These are phyloP conservation scores for Phytophthora quininea DNA, from an alignment of 352 stramenopile species.

Conservation along the genomic window DNA sequence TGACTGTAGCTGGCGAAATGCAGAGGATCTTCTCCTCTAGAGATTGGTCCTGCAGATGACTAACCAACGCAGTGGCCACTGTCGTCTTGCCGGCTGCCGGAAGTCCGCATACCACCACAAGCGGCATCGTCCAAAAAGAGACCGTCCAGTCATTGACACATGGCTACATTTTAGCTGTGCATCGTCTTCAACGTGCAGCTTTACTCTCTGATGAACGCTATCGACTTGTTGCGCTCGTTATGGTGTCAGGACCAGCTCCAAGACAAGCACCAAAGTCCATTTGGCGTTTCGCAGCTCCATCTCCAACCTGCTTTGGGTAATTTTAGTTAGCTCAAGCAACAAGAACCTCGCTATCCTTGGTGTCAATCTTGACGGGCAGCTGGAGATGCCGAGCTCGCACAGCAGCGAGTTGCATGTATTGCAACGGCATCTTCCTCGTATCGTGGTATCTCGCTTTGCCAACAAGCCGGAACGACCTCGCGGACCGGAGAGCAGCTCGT, in stretches of 20 bases:
- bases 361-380: too few relatives aligned
- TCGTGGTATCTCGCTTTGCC: slow-evolving; percentile 71
- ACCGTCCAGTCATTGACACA: neutral
- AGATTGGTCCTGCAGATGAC: slow-evolving; percentile 46
- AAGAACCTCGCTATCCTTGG: too few relatives aligned
- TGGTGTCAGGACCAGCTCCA: too few relatives aligned
- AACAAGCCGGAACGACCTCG: slow-evolving; percentile 49
- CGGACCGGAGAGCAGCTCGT: slow-evolving; percentile 52
- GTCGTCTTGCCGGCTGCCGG: slow-evolving; percentile 72
- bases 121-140: slow-evolving; percentile 51
- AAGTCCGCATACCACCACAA: slow-evolving; percentile 77
- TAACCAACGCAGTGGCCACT: slow-evolving; percentile 54
- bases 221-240: neutral
- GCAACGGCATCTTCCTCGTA: slow-evolving; percentile 72
- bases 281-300: neutral
- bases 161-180: neutral
- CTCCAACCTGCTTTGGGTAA: neutral
- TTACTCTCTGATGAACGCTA: neutral
- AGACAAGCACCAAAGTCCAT: too few relatives aligned
- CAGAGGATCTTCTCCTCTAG: slow-evolving; percentile 53
- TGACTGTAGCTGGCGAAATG: slow-evolving; percentile 67
- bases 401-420: slow-evolving; percentile 69
- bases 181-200: too few relatives aligned
- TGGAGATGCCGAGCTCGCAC: slow-evolving; percentile 30
- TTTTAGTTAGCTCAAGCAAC: neutral